A percentile compares a stretch with the other conserved stretches of the same genome.
Evolutionary conservation across 768 basidiomycete species (phyloP).

Genomic region (Mycena rebaudengoi): DNA sequence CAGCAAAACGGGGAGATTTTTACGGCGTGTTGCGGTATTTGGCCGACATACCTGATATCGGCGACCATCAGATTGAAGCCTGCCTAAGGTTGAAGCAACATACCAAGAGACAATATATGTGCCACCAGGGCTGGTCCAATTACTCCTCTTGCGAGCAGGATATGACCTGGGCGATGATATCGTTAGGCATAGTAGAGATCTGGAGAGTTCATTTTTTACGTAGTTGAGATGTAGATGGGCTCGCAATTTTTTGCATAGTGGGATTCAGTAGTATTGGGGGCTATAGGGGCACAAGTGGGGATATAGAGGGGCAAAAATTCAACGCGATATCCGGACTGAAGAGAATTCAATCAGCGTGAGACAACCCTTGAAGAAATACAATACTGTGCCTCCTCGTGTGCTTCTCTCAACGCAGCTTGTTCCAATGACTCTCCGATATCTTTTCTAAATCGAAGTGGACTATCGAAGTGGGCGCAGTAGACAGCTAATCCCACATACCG

Average conservation of each 20-base stretch:
- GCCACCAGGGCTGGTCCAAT: slow-evolving; percentile 40
- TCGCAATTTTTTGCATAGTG: slow-evolving; percentile 42
- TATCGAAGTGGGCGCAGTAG: neutral
- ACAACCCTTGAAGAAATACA: too few relatives aligned
- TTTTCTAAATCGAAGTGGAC: too few relatives aligned
- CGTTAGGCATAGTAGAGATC: too few relatives aligned
- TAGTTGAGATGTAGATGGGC: slow-evolving; percentile 52
- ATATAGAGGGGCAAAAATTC: slow-evolving; percentile 55
- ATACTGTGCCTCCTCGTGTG: slow-evolving; percentile 66
- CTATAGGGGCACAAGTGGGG: slow-evolving; percentile 50
- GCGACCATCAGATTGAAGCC: neutral
- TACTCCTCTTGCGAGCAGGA: slow-evolving; percentile 5
- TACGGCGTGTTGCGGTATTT: slow-evolving; percentile 61
- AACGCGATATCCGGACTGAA: slow-evolving; percentile 59
- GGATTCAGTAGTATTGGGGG: slow-evolving; percentile 35
- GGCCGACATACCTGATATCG: slow-evolving; percentile 12
- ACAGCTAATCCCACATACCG: slow-evolving; percentile 8
- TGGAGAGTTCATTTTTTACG: too few relatives aligned
- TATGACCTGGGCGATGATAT: too few relatives aligned
- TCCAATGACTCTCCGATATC: slow-evolving; percentile 72
- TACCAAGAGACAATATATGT: slow-evolving; percentile 68
- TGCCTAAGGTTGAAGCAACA: slow-evolving; percentile 45
- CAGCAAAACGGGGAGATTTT: slow-evolving; percentile 26
- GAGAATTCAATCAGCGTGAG: neutral
- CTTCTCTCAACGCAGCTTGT: slow-evolving; percentile 66